Percentiles rank a stretch among this genome's conserved stretches.
Evolutionary conservation across 2,329 filamentous ascomycete species (phyloP).

Genomic region (Lojkania enalia): DNA sequence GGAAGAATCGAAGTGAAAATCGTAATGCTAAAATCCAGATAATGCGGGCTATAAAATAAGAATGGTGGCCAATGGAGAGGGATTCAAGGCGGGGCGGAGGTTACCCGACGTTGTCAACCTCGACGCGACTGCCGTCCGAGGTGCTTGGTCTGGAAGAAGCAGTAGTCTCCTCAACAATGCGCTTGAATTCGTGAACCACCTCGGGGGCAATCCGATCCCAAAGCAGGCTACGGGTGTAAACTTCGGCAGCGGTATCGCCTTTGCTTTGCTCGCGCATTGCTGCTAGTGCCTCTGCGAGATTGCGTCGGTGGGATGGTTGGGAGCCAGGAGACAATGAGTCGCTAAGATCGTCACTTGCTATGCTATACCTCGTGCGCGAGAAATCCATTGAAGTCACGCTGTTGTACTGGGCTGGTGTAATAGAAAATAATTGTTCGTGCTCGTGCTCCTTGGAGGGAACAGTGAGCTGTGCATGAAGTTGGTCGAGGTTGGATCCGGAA

Average conservation of each 20-base stretch:
- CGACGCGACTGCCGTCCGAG: slow-evolving; percentile 29
- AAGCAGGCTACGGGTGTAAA: slow-evolving; percentile 88
- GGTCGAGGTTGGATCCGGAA: slow-evolving; percentile 42
- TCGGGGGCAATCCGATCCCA: slow-evolving; percentile 94
- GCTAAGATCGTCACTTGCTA: slow-evolving; percentile 52
- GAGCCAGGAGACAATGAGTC: slow-evolving; percentile 44
- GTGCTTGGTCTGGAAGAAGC: slow-evolving; percentile 39
- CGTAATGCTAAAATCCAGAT: slow-evolving; percentile 36
- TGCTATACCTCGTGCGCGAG: slow-evolving; percentile 54
- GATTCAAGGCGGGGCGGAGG: slow-evolving; percentile 26
- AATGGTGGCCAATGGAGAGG: slow-evolving; percentile 11
- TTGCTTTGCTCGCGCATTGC: slow-evolving; percentile 74
- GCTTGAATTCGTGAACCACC: slow-evolving; percentile 88
- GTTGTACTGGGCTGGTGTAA: slow-evolving; percentile 87
- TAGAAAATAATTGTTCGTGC: slow-evolving; percentile 82
- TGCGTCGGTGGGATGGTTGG: slow-evolving; percentile 64
- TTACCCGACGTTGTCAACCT: slow-evolving; percentile 36
- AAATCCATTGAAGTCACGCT: slow-evolving; percentile 78
- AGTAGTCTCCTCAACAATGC: slow-evolving; percentile 79
- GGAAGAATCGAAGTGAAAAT: slow-evolving; percentile 33
- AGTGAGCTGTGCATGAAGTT: slow-evolving; percentile 51
- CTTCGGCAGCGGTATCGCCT: slow-evolving; percentile 74
- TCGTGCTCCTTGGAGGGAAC: slow-evolving; percentile 78
- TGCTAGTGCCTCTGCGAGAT: slow-evolving; percentile 78
- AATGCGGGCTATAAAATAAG: slow-evolving; percentile 35